Conservation (phyloP, 495 filamentous ascomycete species). For the Aspergillus sclerotiicarbonarius region DNA sequence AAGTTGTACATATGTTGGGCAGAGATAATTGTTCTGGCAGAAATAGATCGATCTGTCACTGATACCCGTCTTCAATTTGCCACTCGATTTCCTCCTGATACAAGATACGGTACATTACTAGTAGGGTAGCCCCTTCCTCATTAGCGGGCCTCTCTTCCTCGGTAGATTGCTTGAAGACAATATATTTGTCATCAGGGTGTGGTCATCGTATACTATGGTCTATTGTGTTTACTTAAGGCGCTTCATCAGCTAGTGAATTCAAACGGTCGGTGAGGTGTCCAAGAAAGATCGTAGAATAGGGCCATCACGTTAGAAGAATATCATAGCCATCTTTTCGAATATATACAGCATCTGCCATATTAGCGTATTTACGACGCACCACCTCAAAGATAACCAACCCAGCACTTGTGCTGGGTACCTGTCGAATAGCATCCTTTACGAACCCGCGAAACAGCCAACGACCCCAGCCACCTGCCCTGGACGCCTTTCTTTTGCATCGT, state of each 20-base stretch:
- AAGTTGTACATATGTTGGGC: too few relatives aligned
- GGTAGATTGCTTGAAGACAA: too few relatives aligned
- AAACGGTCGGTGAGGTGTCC: neutral
- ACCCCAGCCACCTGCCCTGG: conserved; percentile 60
- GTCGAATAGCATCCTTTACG: conserved; percentile 67
- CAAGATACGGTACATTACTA: too few relatives aligned
- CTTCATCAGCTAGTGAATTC: neutral
- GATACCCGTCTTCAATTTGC: too few relatives aligned
- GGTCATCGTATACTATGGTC: too few relatives aligned
- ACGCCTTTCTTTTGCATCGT: conserved; percentile 63
- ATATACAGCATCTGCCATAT: conserved; percentile 60
- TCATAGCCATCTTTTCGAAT: conserved; percentile 70
- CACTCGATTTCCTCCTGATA: too few relatives aligned
- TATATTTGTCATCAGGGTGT: too few relatives aligned
- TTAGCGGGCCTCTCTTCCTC: too few relatives aligned
- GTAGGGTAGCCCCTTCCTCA: too few relatives aligned
- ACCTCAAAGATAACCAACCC: conserved; percentile 89
- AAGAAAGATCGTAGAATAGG: neutral
- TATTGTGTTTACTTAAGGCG: too few relatives aligned
- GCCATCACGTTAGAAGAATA: conserved; percentile 48
- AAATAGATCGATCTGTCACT: too few relatives aligned
- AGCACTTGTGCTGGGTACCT: conserved; percentile 86
- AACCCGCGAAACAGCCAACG: conserved; percentile 79
- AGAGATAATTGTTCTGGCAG: too few relatives aligned
- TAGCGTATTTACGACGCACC: conserved; percentile 75